Percentiles rank a stretch among this genome's conserved stretches.
Conservation (phyloP, 2,329 filamentous ascomycete species). For the Penicillium sp. region DNA sequence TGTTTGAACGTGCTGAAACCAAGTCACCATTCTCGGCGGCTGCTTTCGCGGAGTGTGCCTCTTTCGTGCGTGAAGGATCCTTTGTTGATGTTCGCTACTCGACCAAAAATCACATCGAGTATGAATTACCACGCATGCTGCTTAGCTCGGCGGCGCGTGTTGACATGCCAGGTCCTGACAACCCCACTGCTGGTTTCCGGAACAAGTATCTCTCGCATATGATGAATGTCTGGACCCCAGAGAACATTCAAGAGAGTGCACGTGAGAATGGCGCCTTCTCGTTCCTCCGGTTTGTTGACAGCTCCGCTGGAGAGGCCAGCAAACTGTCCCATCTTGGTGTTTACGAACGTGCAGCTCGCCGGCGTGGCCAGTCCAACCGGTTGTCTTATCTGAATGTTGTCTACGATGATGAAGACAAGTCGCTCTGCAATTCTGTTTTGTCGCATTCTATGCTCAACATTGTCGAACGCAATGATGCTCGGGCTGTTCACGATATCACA, state of each 20-base stretch:
- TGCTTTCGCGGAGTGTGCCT: slow-evolving; percentile 93
- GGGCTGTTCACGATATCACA: slow-evolving; percentile 68
- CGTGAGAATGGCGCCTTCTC: slow-evolving; percentile 71
- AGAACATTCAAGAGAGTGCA: slow-evolving; percentile 69
- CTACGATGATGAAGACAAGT: slow-evolving; percentile 66
- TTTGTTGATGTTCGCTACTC: slow-evolving; percentile 83
- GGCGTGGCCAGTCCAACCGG: slow-evolving; percentile 54
- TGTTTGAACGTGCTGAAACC: slow-evolving; percentile 93
- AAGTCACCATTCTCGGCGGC: slow-evolving; percentile 79
- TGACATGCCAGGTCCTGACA: slow-evolving; percentile 70
- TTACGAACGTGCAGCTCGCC: slow-evolving; percentile 70
- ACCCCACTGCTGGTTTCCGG: slow-evolving; percentile 74
- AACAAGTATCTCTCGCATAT: slow-evolving; percentile 74
- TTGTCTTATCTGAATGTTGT: slow-evolving; percentile 66
- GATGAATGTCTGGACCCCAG: slow-evolving; percentile 87
- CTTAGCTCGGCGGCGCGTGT: slow-evolving; percentile 79
- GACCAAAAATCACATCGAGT: slow-evolving; percentile 81
- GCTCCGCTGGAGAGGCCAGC: slow-evolving; percentile 71
- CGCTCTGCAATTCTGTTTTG: slow-evolving; percentile 63
- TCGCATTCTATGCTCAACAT: slow-evolving; percentile 81
- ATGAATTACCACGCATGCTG: slow-evolving; percentile 76
- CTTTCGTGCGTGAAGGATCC: slow-evolving; percentile 85
- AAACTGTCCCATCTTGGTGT: slow-evolving; percentile 67
- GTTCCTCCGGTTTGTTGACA: slow-evolving; percentile 84
- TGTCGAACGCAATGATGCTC: slow-evolving; percentile 65